phyloP scores from a whole-genome alignment of 805 yeast species.

The Starmera dryadoides region DNA sequence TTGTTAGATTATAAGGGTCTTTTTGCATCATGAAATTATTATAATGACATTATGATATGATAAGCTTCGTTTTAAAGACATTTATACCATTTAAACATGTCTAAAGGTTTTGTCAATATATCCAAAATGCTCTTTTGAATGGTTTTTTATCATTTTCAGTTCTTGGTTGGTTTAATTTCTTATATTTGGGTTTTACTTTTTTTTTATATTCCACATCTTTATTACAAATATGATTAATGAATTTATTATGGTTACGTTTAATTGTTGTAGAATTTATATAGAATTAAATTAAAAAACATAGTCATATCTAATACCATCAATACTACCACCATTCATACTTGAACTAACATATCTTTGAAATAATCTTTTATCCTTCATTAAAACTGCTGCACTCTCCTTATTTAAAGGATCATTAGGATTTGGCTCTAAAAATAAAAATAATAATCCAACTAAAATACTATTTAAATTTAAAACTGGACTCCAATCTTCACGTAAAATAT shows the following conservation, averaged over 20 bases:
- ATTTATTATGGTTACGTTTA: no score
- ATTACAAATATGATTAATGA: no score
- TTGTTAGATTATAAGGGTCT: slow-evolving; percentile 14
- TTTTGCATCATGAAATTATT: background rate
- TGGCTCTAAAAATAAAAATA: slow-evolving; percentile 83
- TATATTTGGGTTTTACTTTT: no score
- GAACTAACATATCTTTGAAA: slow-evolving; percentile 52
- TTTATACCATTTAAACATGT: no score
- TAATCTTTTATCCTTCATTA: slow-evolving; percentile 33
- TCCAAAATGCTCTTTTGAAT: no score
- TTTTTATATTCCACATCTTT: no score
- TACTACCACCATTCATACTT: slow-evolving; percentile 68
- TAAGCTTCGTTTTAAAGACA: no score
- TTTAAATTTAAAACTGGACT: slow-evolving; percentile 83
- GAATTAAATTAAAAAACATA: slow-evolving; percentile 32
- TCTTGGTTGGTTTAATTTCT: no score
- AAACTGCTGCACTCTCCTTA: slow-evolving; percentile 72
- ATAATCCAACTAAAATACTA: slow-evolving; percentile 75
- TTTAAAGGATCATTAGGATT: slow-evolving; percentile 90
- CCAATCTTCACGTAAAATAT: slow-evolving; percentile 94
- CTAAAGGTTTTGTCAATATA: no score
- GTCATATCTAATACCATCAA: slow-evolving; percentile 57
- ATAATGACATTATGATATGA: no score
- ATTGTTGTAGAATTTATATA: background rate
- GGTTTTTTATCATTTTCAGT: no score